Percentiles rank a stretch among this genome's conserved stretches.
phyloP scores from a whole-genome alignment of 169 alveolate genomes.

The Eimeria acervulina region DNA sequence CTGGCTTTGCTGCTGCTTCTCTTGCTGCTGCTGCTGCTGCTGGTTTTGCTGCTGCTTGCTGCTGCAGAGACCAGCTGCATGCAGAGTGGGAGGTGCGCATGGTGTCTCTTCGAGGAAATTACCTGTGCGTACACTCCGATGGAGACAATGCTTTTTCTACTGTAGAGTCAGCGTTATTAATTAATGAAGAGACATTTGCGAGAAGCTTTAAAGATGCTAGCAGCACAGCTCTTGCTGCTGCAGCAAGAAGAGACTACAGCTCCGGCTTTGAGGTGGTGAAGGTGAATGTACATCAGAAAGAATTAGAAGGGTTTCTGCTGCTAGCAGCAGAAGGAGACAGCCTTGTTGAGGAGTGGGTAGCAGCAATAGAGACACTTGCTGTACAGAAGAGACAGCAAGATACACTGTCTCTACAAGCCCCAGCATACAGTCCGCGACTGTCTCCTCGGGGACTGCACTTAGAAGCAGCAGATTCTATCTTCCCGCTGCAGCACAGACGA shows the following conservation, averaged over 20 bases:
- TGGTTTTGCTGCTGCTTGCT: too few relatives aligned
- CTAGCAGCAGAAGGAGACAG: constrained; percentile 60
- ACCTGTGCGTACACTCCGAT: constrained; percentile 48
- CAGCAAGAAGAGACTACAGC: constrained; percentile 33
- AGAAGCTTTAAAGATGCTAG: background rate
- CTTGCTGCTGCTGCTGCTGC: background rate
- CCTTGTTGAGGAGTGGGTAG: constrained; percentile 61
- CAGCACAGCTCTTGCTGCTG: constrained; percentile 29
- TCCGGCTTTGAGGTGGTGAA: constrained; percentile 42
- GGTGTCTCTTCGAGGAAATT: constrained; percentile 68
- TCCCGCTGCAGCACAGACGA: constrained; percentile 29
- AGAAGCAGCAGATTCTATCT: constrained; percentile 1
- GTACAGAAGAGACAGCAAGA: background rate
- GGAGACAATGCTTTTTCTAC: constrained; percentile 7
- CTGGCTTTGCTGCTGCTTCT: too few relatives aligned
- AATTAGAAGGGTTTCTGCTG: constrained; percentile 1
- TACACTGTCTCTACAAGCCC: background rate
- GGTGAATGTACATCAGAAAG: background rate
- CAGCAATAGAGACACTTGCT: background rate
- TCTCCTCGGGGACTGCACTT: constrained; percentile 26
- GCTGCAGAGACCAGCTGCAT: constrained; percentile 57
- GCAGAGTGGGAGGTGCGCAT: constrained; percentile 64
- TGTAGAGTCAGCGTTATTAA: constrained; percentile 17
- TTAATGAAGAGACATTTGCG: background rate
- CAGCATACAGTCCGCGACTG: background rate